These are phyloP conservation scores for Neurospora terricola DNA, from an alignment of 495 filamentous ascomycete genomes.

Conservation along the genomic window DNA sequence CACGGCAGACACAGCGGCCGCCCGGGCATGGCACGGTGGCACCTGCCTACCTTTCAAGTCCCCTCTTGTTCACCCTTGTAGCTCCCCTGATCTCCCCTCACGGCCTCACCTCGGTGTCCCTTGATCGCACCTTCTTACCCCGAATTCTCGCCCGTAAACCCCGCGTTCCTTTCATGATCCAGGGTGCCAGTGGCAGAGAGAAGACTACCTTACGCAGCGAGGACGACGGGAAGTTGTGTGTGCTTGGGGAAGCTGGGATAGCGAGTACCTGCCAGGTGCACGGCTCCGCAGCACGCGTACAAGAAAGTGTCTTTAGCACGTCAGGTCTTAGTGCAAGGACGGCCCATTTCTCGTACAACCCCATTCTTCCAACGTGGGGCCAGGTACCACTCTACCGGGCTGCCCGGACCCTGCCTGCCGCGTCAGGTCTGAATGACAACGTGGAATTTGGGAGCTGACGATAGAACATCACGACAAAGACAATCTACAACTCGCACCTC, in stretches of 20 bases:
- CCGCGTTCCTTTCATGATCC: neutral
- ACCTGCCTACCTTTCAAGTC: neutral
- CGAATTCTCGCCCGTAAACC: neutral
- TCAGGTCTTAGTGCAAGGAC: neutral
- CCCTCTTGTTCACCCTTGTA: neutral
- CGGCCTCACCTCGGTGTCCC: neutral
- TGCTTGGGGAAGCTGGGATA: neutral
- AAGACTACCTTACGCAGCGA: too few species aligned
- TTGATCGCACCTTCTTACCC: neutral
- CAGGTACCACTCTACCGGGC: neutral
- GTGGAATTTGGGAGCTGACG: conserved; percentile 22
- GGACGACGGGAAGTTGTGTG: neutral
- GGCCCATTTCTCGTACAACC: neutral
- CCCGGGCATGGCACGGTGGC: neutral
- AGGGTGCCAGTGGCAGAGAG: neutral
- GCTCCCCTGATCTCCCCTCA: neutral
- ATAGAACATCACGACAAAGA: neutral
- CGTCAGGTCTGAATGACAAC: conserved; percentile 16
- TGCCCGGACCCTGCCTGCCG: neutral
- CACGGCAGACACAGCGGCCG: neutral
- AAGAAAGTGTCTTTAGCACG: neutral
- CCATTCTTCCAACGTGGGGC: neutral
- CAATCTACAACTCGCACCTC: neutral
- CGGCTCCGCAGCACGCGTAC: neutral
- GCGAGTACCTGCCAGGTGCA: neutral